These are phyloP conservation scores for Myxozyma nipponensis DNA, from an alignment of 805 yeast species.

Conservation along the genomic window DNA sequence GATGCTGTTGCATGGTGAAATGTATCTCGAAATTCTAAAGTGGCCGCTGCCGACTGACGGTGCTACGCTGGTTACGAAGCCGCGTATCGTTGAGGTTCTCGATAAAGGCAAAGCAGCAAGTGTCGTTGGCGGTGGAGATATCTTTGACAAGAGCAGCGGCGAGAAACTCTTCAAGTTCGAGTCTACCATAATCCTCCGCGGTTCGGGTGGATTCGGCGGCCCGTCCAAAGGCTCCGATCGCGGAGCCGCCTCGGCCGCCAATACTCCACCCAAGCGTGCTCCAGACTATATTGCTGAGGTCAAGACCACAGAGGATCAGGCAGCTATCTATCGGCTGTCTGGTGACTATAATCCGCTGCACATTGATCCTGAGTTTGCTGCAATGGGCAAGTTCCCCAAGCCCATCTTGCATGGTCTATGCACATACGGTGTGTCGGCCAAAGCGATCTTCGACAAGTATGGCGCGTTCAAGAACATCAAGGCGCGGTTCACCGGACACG, in stretches of 20 bases:
- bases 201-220: constrained; percentile 52
- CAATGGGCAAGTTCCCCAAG: constrained; percentile 73
- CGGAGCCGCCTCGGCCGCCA: constrained; percentile 58
- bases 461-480: constrained; percentile 83
- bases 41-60: constrained; percentile 70
- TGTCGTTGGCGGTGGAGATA: constrained; percentile 65
- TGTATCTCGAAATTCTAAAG: constrained; percentile 70
- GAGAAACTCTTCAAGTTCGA: constrained; percentile 73
- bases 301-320: constrained; percentile 65
- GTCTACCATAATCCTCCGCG: constrained; percentile 79
- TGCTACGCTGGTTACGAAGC: constrained; percentile 51
- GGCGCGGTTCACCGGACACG: constrained; percentile 85
- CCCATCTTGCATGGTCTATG: constrained; percentile 95
- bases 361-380: constrained; percentile 86
- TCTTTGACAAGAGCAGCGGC: constrained; percentile 65
- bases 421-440: constrained; percentile 76
- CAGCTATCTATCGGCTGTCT: constrained; percentile 83
- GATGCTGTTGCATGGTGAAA: constrained; percentile 91
- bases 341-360: constrained; percentile 94
- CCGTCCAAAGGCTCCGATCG: constrained; percentile 53
- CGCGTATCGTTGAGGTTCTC: constrained; percentile 65
- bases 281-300: constrained; percentile 66
- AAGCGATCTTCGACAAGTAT: constrained; percentile 69
- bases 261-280: constrained; percentile 55
- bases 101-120: constrained; percentile 86